Percentiles rank a stretch among this genome's conserved stretches.
These are phyloP conservation scores for Saccharomyces pastorianus DNA, from an alignment of 1,139 yeast genomes.

Conservation along the genomic window DNA sequence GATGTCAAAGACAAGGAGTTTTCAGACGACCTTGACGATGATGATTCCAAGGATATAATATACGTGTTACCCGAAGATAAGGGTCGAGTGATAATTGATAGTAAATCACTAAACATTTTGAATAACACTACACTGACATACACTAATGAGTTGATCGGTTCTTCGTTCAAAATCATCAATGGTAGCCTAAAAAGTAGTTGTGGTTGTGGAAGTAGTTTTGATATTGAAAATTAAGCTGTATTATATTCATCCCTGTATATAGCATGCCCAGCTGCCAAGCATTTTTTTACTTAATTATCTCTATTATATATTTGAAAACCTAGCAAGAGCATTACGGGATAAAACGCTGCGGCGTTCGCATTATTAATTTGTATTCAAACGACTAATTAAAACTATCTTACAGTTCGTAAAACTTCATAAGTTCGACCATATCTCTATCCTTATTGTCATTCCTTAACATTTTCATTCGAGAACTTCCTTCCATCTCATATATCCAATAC, in stretches of 20 bases:
- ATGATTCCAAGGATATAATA: conserved; percentile 33
- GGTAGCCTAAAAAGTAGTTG: conserved; percentile 86
- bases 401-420: not conserved
- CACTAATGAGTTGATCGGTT: conserved; percentile 87
- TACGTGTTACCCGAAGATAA: conserved; percentile 19
- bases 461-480: conserved; percentile 18
- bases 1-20: conserved; percentile 39
- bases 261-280: not conserved
- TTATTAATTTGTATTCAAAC: not conserved
- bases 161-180: conserved; percentile 84
- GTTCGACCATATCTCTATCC: not conserved
- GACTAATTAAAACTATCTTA: not conserved
- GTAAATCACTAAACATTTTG: conserved; percentile 68
- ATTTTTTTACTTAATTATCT: not conserved
- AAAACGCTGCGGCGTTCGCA: not conserved
- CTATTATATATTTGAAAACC: not conserved
- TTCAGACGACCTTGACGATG: conserved; percentile 56
- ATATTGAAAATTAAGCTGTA: conserved; percentile 37
- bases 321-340: not conserved
- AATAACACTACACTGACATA: conserved; percentile 85
- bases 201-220: conserved; percentile 95
- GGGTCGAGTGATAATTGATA: conserved; percentile 60
- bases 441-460: conserved; percentile 21
- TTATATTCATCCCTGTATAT: not conserved
- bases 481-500: conserved; percentile 40